Percentiles rank a stretch among this genome's conserved stretches.
phyloP scores from a whole-genome alignment of 495 filamentous ascomycete species.

The Aspergillus asperescens region DNA sequence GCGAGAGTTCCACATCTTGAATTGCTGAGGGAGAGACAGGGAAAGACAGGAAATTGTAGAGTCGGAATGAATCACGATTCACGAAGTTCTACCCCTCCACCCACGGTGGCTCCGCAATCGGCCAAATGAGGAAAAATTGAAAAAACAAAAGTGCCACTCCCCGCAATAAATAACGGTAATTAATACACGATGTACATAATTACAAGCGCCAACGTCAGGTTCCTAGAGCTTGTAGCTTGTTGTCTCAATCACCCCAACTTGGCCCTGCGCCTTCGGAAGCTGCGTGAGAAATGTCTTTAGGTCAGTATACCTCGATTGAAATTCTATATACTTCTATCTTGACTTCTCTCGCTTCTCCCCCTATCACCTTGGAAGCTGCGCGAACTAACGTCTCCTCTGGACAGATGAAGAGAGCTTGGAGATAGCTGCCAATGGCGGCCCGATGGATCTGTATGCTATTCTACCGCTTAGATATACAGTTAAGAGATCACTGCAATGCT shows the following conservation, averaged over 20 bases:
- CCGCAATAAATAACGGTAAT: slow-evolving; percentile 3
- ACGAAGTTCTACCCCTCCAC: slow-evolving; percentile 29
- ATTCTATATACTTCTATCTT: not conserved
- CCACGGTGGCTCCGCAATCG: slow-evolving; percentile 10
- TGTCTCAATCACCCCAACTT: not conserved
- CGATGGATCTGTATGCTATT: slow-evolving; percentile 60
- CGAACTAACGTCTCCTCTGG: slow-evolving; percentile 1
- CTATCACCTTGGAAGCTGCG: not conserved
- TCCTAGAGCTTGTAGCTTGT: slow-evolving; percentile 3
- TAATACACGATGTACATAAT: not conserved
- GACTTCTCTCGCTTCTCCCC: not conserved
- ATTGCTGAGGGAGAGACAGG: slow-evolving; percentile 3
- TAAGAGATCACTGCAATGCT: slow-evolving; percentile 15
- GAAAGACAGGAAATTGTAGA: not conserved
- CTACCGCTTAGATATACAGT: not conserved
- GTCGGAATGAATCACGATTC: slow-evolving; percentile 7
- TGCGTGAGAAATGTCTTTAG: slow-evolving; percentile 35
- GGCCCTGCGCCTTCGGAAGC: not conserved
- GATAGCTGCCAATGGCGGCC: slow-evolving; percentile 57
- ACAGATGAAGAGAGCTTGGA: slow-evolving; percentile 60
- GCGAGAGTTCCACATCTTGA: slow-evolving; percentile 44
- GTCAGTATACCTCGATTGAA: slow-evolving; percentile 19
- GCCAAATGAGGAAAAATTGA: slow-evolving; percentile 14
- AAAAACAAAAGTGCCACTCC: slow-evolving; percentile 7
- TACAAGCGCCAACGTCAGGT: not conserved